A percentile compares a stretch with the other conserved stretches of the same genome.
Evolutionary conservation across 1,284 basidiomycete genomes (phyloP).

Genomic region (Leccinum pachyderme): DNA sequence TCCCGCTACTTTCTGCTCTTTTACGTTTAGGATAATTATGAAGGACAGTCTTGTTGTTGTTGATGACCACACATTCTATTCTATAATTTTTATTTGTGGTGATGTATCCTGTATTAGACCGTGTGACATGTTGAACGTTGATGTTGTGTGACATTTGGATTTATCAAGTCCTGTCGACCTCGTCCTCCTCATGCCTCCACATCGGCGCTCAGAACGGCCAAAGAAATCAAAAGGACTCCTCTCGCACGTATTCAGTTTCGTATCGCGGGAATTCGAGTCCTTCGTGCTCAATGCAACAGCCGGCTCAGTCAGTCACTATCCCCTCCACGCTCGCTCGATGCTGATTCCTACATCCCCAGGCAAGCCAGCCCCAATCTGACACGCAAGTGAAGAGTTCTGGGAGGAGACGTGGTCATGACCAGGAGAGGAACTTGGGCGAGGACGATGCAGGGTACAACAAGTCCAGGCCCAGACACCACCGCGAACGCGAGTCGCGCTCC

Average conservation of each 20-base stretch:
- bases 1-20: slow-evolving; percentile 5
- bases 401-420: slow-evolving; percentile 6
- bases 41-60: slow-evolving; percentile 13
- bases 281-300: slow-evolving; percentile 66
- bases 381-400: slow-evolving; percentile 7
- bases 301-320: slow-evolving; percentile 26
- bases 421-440: slow-evolving; percentile 15
- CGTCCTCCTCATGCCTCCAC: slow-evolving; percentile 15
- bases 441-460: slow-evolving; percentile 10
- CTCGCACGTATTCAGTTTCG: slow-evolving; percentile 63
- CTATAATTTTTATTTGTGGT: slow-evolving; percentile 10
- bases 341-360: slow-evolving; percentile 14
- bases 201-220: slow-evolving; percentile 5
- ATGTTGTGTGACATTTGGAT: slow-evolving; percentile 9
- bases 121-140: background rate
- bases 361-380: slow-evolving; percentile 12
- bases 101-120: slow-evolving; percentile 10
- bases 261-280: slow-evolving; percentile 67
- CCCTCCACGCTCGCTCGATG: background rate
- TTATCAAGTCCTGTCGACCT: background rate
- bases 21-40: slow-evolving; percentile 8
- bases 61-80: slow-evolving; percentile 1
- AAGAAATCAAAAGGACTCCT: slow-evolving; percentile 43
- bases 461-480: slow-evolving; percentile 7
- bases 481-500: slow-evolving; percentile 11